These are phyloP conservation scores for Setomelanomma holmii DNA, from an alignment of 2,329 filamentous ascomycete genomes.

Conservation along the genomic window DNA sequence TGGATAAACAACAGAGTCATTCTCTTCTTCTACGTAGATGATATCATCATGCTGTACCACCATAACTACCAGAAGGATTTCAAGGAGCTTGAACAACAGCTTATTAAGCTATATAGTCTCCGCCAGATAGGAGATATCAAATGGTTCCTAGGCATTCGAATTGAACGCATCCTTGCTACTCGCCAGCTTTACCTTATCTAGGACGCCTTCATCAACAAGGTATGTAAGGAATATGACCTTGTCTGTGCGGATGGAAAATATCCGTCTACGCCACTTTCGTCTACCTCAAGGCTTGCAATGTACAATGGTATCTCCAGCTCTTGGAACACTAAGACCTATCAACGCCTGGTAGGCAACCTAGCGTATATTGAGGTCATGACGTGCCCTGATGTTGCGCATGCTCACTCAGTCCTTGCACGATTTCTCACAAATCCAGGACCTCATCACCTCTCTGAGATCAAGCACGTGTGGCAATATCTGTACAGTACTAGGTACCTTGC, in stretches of 20 bases:
- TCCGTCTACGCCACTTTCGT: not conserved
- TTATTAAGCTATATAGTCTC: slow-evolving; percentile 1
- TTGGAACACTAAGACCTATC: not conserved
- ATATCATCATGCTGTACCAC: no score
- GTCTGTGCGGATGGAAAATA: not conserved
- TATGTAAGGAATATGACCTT: not conserved
- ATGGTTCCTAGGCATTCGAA: not conserved
- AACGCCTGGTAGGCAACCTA: not conserved
- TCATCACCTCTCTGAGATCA: not conserved
- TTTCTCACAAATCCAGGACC: not conserved
- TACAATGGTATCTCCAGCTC: not conserved
- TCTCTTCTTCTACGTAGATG: no score
- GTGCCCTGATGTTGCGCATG: not conserved
- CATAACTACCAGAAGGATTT: no score
- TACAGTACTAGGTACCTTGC: no score
- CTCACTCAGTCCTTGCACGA: not conserved
- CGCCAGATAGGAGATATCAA: not conserved
- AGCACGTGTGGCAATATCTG: not conserved
- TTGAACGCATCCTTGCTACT: not conserved
- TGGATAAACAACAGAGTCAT: no score
- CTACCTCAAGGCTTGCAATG: not conserved
- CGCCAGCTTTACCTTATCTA: not conserved
- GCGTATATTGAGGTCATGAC: not conserved
- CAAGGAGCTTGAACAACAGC: no score
- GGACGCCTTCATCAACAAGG: no score